Evolutionary conservation across 2,329 filamentous ascomycete species (phyloP), one percentile per base, ranked within the genome.

Genomic region (Hymenoscyphus occultus): DNA sequence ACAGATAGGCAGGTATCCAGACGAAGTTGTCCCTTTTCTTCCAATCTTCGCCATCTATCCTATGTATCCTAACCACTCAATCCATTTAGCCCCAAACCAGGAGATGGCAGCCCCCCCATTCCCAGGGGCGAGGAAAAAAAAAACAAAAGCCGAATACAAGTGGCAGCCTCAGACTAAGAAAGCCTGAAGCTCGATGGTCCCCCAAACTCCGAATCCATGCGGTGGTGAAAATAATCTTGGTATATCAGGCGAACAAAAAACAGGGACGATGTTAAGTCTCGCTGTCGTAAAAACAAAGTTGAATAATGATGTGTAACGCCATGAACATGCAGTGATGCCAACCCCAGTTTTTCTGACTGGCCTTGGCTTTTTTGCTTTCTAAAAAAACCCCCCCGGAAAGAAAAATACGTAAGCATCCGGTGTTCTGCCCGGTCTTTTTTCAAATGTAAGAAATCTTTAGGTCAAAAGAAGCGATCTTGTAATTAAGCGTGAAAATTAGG

Each of bases 401-500:
- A 28, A 54, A 45, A 54, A 31, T 54, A 22, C 48, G 19, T 54
- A 54, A 13, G 48, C 19, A 51, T 54, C 48, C n/a, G 22, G 48
- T 54, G 48, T 54, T 54, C 48, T 19, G 19, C n/a, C 19, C n/a
- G n/a, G n/a, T 12, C n/a, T 48, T 13, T 28, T 60, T 31, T 45
- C 28, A 19, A 39, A 51, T 60, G 28, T 19, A 54, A 28, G 40
- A 60, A 60, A 60, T 48, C 22, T 32, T 45, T 57, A 28, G 56
- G 56, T 57, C 28, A 57, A 13, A 32, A 31, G 31, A 35, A 13
- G 56, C 35, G 48, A 28, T 54, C 22, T 60, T 10, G 10, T 32
- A n/a, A 70, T 73, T 71, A 74, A 59, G 71, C 64, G 59, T 74
- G 68, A 61, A 76, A 76, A 58, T 76, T 76, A 51, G 74, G 74